Conservation (phyloP, 1,139 yeast species). For the Yamadazyma oceani region DNA sequence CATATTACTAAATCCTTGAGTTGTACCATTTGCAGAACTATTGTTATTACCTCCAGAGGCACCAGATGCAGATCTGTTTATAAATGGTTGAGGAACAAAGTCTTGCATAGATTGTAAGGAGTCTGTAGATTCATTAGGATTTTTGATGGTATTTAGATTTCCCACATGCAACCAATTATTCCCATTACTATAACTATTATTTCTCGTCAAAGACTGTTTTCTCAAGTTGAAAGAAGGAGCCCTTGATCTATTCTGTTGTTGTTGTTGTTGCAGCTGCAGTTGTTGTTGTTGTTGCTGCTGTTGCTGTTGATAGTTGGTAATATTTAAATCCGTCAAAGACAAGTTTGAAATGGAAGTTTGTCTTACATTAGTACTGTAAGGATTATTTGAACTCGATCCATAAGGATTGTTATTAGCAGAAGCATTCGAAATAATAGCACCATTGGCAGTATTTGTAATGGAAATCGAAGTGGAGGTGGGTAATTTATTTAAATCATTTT, state of each 20-base stretch:
- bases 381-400: constrained; percentile 7
- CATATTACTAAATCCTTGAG: constrained; percentile 22
- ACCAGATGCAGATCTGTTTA: constrained; percentile 29
- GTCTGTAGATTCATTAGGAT: constrained; percentile 38
- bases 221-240: constrained; percentile 36
- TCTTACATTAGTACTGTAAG: constrained; percentile 15
- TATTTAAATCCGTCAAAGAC: constrained; percentile 42
- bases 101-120: constrained; percentile 48
- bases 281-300: constrained; percentile 17
- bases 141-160: constrained; percentile 37
- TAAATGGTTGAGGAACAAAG: constrained; percentile 43
- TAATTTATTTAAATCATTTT: constrained; percentile 18
- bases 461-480: constrained; percentile 32
- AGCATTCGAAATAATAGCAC: constrained; percentile 2
- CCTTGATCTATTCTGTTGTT: constrained; percentile 20
- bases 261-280: constrained; percentile 2
- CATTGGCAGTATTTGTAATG: constrained; percentile 10
- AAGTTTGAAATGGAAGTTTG: constrained; percentile 45
- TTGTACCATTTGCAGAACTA: constrained; percentile 14
- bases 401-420: constrained; percentile 9
- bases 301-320: constrained; percentile 29
- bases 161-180: constrained; percentile 51
- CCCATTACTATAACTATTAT: constrained; percentile 33
- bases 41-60: constrained; percentile 2
- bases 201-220: constrained; percentile 47